Percentiles rank a stretch among this genome's conserved stretches.
Conservation (phyloP, 441 rosid species). For the Hura crepitans region DNA sequence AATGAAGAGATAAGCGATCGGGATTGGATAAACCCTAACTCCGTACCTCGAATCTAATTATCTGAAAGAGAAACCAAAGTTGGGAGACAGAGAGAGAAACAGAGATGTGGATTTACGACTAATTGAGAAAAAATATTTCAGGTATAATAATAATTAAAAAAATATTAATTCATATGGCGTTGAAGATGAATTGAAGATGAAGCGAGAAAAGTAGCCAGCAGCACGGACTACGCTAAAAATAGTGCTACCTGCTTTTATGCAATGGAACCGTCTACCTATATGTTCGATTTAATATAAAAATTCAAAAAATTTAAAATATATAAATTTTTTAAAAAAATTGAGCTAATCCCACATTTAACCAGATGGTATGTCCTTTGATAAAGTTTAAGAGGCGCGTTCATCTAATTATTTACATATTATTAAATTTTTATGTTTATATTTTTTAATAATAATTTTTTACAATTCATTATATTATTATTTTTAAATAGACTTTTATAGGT, state of each 20-base stretch:
- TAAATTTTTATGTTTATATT: too few relatives aligned
- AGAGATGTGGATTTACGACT: constrained; percentile 1
- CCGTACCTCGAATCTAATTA: background rate
- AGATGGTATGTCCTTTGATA: too few relatives aligned
- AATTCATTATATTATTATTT: too few relatives aligned
- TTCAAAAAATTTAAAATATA: too few relatives aligned
- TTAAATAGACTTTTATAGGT: too few relatives aligned
- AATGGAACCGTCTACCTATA: too few relatives aligned
- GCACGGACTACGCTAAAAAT: background rate
- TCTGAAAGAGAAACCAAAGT: constrained; percentile 1
- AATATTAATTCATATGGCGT: background rate
- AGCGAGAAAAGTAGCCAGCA: background rate
- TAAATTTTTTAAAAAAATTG: too few relatives aligned
- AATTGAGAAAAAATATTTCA: background rate
- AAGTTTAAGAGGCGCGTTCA: too few relatives aligned
- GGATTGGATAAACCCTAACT: background rate
- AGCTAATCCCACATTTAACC: too few relatives aligned
- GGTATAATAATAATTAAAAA: background rate
- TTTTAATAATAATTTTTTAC: too few relatives aligned
- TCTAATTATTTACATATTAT: too few relatives aligned
- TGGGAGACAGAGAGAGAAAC: background rate
- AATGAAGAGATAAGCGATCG: background rate
- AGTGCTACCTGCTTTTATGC: background rate
- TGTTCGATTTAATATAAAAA: too few relatives aligned
- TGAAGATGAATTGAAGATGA: background rate